Evolutionary conservation across 768 basidiomycete species (phyloP).

Genomic region (Fibroporia radiculosa): DNA sequence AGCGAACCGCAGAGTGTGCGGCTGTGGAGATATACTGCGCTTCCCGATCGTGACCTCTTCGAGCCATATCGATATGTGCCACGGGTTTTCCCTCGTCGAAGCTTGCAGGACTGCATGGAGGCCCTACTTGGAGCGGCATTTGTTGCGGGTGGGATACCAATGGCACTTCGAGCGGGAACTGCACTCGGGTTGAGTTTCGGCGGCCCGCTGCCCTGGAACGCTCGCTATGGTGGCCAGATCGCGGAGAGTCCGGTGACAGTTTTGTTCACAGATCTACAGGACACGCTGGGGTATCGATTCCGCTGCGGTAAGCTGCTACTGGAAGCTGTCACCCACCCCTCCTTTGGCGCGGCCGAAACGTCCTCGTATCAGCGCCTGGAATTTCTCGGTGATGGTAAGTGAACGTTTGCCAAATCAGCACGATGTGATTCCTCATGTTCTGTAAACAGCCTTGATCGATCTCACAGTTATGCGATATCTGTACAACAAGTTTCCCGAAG

Average conservation of each 20-base stretch:
- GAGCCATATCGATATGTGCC: conserved; percentile 24
- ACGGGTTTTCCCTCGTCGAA: conserved; percentile 54
- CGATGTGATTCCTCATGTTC: neutral
- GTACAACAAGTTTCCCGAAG: conserved; percentile 57
- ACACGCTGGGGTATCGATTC: conserved; percentile 64
- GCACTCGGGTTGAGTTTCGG: conserved; percentile 68
- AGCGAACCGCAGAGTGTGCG: conserved; percentile 46
- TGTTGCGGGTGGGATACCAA: conserved; percentile 59
- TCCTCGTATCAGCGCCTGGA: conserved; percentile 82
- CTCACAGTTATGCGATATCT: conserved; percentile 68
- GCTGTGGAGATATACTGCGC: conserved; percentile 51
- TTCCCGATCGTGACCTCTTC: conserved; percentile 28
- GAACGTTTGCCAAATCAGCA: neutral
- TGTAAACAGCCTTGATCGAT: conserved; percentile 52
- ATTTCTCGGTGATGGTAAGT: conserved; percentile 83
- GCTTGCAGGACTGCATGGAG: conserved; percentile 86
- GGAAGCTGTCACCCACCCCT: conserved; percentile 84
- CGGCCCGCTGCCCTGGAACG: conserved; percentile 57
- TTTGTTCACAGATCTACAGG: conserved; percentile 51
- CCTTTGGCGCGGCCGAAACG: conserved; percentile 44
- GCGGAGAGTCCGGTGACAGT: conserved; percentile 30
- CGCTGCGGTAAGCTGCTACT: conserved; percentile 51
- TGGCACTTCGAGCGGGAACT: conserved; percentile 58
- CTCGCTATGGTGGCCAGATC: conserved; percentile 39
- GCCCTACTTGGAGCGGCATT: conserved; percentile 76